Evolutionary conservation across 1,139 yeast genomes (phyloP).

Genomic region (Saccharomyces hybrid): DNA sequence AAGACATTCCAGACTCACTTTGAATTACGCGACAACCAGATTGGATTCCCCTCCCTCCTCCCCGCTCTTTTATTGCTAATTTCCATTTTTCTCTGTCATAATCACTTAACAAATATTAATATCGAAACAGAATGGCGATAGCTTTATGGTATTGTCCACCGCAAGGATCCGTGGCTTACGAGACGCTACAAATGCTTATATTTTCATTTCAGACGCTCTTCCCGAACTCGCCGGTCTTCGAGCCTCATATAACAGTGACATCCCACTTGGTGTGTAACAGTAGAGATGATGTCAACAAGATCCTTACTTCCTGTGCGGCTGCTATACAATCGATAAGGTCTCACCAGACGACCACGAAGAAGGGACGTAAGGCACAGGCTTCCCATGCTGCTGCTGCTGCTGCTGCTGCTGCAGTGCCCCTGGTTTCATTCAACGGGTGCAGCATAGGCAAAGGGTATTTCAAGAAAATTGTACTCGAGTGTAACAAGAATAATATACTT

Average conservation of each 20-base stretch:
- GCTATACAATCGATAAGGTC: slow-evolving; percentile 42
- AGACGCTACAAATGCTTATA: slow-evolving; percentile 53
- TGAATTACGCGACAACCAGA: not conserved
- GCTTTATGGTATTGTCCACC: slow-evolving; percentile 77
- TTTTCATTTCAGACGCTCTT: slow-evolving; percentile 60
- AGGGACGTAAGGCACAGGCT: too few species aligned
- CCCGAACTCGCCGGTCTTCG: slow-evolving; percentile 61
- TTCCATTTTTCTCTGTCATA: too few species aligned
- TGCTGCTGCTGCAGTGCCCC: too few species aligned
- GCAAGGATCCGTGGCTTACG: slow-evolving; percentile 45
- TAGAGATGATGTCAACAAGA: slow-evolving; percentile 49
- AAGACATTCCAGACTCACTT: not conserved
- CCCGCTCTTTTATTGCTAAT: too few species aligned
- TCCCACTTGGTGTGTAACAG: slow-evolving; percentile 46
- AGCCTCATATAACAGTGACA: slow-evolving; percentile 73
- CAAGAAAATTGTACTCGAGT: too few species aligned
- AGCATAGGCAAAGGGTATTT: too few species aligned
- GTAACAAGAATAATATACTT: too few species aligned
- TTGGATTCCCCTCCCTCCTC: not conserved
- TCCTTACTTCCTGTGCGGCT: slow-evolving; percentile 57
- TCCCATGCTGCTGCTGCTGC: too few species aligned
- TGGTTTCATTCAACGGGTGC: too few species aligned
- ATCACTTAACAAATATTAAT: not conserved
- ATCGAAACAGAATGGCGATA: slow-evolving; percentile 27
- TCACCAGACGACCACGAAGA: slow-evolving; percentile 1